phyloP scores from a whole-genome alignment of 2,329 filamentous ascomycete genomes.

The Colletotrichum sp. region DNA sequence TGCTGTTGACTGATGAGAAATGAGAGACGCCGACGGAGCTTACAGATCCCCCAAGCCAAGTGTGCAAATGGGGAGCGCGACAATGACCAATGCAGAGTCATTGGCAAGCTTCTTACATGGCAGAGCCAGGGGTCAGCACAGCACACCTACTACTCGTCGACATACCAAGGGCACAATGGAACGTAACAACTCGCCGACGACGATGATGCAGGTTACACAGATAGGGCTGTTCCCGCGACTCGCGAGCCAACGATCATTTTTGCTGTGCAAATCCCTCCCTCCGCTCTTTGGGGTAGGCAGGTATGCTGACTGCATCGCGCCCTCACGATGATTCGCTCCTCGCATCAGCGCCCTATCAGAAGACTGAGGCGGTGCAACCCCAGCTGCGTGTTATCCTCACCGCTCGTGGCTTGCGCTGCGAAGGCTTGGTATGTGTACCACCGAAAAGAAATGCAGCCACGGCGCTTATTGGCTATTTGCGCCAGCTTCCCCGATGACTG shows the following conservation, averaged over 20 bases:
- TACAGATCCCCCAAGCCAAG: neutral
- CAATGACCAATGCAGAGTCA: neutral
- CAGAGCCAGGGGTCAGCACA: neutral
- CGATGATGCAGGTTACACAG: conserved; percentile 1
- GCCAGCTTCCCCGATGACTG: neutral
- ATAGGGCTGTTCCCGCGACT: conserved; percentile 9
- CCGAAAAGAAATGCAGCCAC: neutral
- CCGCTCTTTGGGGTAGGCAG: neutral
- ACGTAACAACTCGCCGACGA: conserved; percentile 4
- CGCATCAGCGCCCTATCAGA: neutral
- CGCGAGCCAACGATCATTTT: neutral
- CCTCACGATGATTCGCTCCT: neutral
- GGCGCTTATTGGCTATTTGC: neutral
- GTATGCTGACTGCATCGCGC: neutral
- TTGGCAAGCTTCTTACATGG: conserved; percentile 2
- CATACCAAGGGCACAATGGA: neutral
- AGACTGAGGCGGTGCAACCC: conserved; percentile 1
- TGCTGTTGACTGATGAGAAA: neutral
- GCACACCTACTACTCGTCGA: neutral
- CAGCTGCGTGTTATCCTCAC: conserved; percentile 10
- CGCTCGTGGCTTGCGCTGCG: conserved; percentile 7
- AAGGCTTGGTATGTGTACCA: neutral
- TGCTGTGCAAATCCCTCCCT: neutral
- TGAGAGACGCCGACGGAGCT: neutral
- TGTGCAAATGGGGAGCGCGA: neutral